These are phyloP conservation scores for Abelmoschus esculentus DNA, from an alignment of 345 rosid species.

Conservation along the genomic window DNA sequence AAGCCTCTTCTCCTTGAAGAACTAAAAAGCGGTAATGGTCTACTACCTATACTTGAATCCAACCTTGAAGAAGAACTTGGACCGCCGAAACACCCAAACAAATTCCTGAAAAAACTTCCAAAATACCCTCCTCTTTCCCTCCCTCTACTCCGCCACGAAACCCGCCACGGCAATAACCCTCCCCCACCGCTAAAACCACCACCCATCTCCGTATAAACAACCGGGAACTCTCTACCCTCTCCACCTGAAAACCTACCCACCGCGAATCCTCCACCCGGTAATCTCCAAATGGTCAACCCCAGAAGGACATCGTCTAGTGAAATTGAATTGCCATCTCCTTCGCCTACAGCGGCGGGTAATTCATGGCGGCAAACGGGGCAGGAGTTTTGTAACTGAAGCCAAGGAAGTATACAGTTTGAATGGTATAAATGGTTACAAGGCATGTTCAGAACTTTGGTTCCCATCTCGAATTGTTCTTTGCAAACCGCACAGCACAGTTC, in stretches of 20 bases:
- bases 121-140: slow-evolving; percentile 47
- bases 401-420: slow-evolving; percentile 80
- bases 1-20: slow-evolving; percentile 28
- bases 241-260: slow-evolving; percentile 79
- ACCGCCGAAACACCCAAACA: slow-evolving; percentile 54
- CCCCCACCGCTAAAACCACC: slow-evolving; percentile 65
- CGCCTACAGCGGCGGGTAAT: slow-evolving; percentile 36
- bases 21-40: slow-evolving; percentile 13
- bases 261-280: slow-evolving; percentile 93
- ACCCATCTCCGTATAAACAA: slow-evolving; percentile 86
- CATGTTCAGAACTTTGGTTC: slow-evolving; percentile 75
- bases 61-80: background rate
- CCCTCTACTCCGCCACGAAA: slow-evolving; percentile 54
- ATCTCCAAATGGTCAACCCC: slow-evolving; percentile 88
- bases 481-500: slow-evolving; percentile 90
- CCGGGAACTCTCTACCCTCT: slow-evolving; percentile 64
- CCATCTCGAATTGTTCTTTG: slow-evolving; percentile 62
- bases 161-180: slow-evolving; percentile 48
- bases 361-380: slow-evolving; percentile 97
- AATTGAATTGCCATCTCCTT: slow-evolving; percentile 1
- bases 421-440: slow-evolving; percentile 91
- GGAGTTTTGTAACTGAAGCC: slow-evolving; percentile 76
- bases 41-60: slow-evolving; percentile 10
- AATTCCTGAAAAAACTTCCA: slow-evolving; percentile 33
- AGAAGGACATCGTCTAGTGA: slow-evolving; percentile 20